Evolutionary conservation across 2,329 filamentous ascomycete genomes (phyloP).

Genomic region (Botrytis medusae): DNA sequence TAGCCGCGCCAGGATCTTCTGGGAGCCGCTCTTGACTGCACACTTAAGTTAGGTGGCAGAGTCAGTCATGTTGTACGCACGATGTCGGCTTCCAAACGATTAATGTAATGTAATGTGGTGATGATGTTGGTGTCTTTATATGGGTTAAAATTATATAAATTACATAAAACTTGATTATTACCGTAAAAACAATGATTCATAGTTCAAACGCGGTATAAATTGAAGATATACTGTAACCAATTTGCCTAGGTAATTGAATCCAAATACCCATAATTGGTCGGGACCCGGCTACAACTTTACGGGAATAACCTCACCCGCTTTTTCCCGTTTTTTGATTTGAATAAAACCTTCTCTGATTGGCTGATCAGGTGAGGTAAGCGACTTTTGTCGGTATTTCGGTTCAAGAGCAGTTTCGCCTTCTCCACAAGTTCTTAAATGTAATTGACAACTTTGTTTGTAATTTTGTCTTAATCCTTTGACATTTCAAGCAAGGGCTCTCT

Average conservation of each 20-base stretch:
- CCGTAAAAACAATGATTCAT: not conserved
- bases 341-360: conserved; percentile 21
- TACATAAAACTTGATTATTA: not conserved
- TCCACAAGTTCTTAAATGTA: conserved; percentile 17
- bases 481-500: conserved; percentile 4
- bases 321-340: conserved; percentile 22
- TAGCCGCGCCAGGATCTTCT: not conserved
- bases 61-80: not conserved
- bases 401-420: conserved; percentile 22
- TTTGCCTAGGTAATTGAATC: not conserved
- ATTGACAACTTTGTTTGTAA: conserved; percentile 4
- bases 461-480: conserved; percentile 3
- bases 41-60: too few relatives aligned
- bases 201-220: not conserved
- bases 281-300: conserved; percentile 2
- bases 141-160: not conserved
- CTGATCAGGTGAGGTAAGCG: conserved; percentile 14
- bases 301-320: conserved; percentile 22
- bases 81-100: not conserved
- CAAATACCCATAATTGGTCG: not conserved
- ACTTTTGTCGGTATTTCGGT: conserved; percentile 11
- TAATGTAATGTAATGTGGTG: not conserved
- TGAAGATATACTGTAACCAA: not conserved
- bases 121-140: too few relatives aligned
- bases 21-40: not conserved